Evolutionary conservation across 2,329 filamentous ascomycete species (phyloP), one percentile per base, ranked within the genome.

Genomic region (Diaporthe sp.): DNA sequence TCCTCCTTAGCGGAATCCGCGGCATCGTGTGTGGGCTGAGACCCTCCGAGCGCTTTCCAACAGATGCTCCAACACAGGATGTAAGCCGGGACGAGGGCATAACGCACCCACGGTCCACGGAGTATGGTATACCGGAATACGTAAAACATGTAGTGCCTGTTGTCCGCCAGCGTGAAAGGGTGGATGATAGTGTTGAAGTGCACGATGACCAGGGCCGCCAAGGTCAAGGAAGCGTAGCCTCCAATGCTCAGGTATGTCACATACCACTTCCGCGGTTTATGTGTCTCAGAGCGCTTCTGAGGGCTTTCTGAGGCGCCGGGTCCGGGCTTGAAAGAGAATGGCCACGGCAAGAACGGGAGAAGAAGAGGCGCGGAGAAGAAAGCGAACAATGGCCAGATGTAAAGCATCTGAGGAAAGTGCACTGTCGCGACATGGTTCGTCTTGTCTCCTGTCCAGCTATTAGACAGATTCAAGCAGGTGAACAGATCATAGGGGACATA

Each of bases 61-160:
- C 91, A 89, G 17, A 93, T 84, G 90, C 92, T 96, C 10, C 89
- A 92, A 79, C 91, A 93, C 22, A 91, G 15, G 3, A 94, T 89
- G 83, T 99, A 98, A 1, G 93, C 85, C 0, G 92, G 87, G 0
- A 93, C 89, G 1, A 94, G 92, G 0, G 89, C 83, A 79, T 95
- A 95, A 49, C 92, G 92, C 70, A 95, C 84, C 25, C 87, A 84
- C 1, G 88, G 86, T 57, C 94, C 90, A 8, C 88, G 89, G 3
- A 94, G 89, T 51, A 98, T 92, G 8, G 94, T 92, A 80, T 95
- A 92, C 1, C 95, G 92, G 87, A 99, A 99, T 76, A 98, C 88
- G 85, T 99, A 99, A 84, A 99, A 99, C 83, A 98, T 93, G 86
- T 98, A 99, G 83, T 99, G 97, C 3, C 97, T 89, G 83, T 99